Percentiles rank a stretch among this genome's conserved stretches.
These are phyloP conservation scores for Talaromyces stipitatus DNA, from an alignment of 495 filamentous ascomycete species.

Conservation along the genomic window DNA sequence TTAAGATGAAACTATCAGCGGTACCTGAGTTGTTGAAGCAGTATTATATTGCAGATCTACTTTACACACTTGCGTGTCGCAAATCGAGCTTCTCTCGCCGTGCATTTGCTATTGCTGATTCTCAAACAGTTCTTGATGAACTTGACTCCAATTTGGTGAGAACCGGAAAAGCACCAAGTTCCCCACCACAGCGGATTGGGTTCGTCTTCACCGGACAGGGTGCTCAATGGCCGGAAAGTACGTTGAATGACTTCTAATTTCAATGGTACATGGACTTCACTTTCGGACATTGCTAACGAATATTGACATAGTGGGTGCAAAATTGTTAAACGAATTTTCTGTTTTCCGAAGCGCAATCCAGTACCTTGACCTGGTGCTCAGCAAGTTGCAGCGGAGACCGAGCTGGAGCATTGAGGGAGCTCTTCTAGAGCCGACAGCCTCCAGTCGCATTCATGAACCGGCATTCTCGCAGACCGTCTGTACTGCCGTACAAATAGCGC, in stretches of 20 bases:
- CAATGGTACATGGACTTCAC: no score
- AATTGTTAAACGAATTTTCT: slow-evolving; percentile 15
- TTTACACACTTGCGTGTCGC: no score
- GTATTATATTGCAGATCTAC: no score
- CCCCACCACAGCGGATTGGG: not conserved
- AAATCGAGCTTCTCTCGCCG: no score
- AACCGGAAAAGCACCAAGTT: not conserved
- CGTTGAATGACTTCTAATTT: no score
- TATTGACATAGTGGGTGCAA: no score
- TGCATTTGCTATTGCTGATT: no score
- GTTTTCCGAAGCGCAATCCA: slow-evolving; percentile 31
- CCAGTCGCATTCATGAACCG: not conserved
- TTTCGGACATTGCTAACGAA: no score
- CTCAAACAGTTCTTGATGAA: not conserved
- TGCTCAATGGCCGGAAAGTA: slow-evolving; percentile 39
- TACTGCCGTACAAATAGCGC: slow-evolving; percentile 35
- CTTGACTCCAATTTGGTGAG: not conserved
- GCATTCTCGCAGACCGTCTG: slow-evolving; percentile 16
- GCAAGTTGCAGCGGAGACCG: slow-evolving; percentile 23
- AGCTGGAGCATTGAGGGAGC: slow-evolving; percentile 40
- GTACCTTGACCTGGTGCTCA: slow-evolving; percentile 34
- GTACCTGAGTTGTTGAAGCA: no score
- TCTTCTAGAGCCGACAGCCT: not conserved
- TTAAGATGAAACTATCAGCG: no score
- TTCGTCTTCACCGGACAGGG: slow-evolving; percentile 19